Percentiles rank a stretch among this genome's conserved stretches.
These are phyloP conservation scores for Phialocephala subalpina DNA, from an alignment of 2,329 filamentous ascomycete genomes.

Conservation along the genomic window DNA sequence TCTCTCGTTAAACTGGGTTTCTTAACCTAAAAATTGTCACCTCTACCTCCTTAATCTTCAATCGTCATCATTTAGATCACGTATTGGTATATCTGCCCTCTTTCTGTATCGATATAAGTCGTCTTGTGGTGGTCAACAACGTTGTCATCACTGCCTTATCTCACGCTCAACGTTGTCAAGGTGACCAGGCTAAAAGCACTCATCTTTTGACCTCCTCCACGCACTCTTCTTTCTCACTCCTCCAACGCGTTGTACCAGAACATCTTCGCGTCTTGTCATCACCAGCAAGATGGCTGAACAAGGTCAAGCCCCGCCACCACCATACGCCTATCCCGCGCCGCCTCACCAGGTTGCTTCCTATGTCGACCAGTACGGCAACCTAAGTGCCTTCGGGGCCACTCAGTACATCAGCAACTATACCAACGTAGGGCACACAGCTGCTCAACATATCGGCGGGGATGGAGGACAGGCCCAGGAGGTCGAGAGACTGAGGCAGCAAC, in stretches of 20 bases:
- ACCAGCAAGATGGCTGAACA: neutral
- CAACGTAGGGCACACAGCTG: neutral
- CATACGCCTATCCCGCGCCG: neutral
- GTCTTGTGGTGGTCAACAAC: neutral
- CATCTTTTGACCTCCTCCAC: neutral
- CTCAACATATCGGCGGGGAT: neutral
- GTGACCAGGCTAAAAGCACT: neutral
- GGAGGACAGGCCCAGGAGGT: neutral
- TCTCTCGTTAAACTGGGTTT: neutral
- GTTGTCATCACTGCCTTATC: neutral
- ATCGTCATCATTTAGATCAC: neutral
- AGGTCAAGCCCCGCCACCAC: neutral
- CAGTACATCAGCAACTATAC: no score
- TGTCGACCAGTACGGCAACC: no score
- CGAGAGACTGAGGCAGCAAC: neutral
- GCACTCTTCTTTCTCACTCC: neutral
- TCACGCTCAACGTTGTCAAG: neutral
- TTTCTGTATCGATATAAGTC: slow-evolving; percentile 4
- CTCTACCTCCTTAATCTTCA: neutral
- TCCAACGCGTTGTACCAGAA: neutral
- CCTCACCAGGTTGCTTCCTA: no score
- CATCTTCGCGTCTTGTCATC: neutral
- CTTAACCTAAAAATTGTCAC: neutral
- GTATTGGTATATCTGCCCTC: neutral
- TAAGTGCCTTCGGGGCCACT: no score